Evolutionary conservation across 2,329 filamentous ascomycete genomes (phyloP), one percentile per base, ranked within the genome.

Genomic region (Colletotrichum sp.): DNA sequence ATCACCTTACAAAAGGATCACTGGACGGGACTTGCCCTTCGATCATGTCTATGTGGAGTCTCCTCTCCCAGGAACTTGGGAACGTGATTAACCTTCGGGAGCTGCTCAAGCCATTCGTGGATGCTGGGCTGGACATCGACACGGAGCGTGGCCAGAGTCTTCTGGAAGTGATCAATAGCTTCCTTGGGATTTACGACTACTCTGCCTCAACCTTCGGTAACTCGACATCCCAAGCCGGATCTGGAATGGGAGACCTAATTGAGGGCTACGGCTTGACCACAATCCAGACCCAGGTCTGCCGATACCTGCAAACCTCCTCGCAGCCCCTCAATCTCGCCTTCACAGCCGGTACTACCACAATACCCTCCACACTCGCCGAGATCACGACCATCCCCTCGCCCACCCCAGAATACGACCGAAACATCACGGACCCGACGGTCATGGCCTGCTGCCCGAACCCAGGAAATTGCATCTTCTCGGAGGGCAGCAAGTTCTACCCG

Each of bases 21-120:
- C 83, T 86, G 32, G 83, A 79, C 9, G 84, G 82, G 6, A 80
- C 81, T 0, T 86, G 85, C 65, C 83, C 83, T 0, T 81, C 83
- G 24, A 64, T 85, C 18, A 80, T 83, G 0, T 84, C 83, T 7
- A 81, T 85, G 12, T 78, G 78, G 9, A 80, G 79, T 5, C 79
- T 84, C 1, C 28, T 75, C 1, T 80, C 80, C 32, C 84, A 83
- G 69, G 71, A 80, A 13, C 82, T 78, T 77, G 52, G 80, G 82
- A n/a, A 83, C 80, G 74, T 71, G 3, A 13, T 74, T 21, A 74
- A 67, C n/a, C 24, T 73, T 15, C 39, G 70, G 28, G 39, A 72
- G 5, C 55, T 77, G 6, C 72, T 78, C 7, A 32, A 52, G 7
- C 77, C 72, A 0, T 77, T 78, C 16, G 21, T 72, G 32, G 68